phyloP scores from a whole-genome alignment of 495 filamentous ascomycete species.

The Aspergillus indologenus region DNA sequence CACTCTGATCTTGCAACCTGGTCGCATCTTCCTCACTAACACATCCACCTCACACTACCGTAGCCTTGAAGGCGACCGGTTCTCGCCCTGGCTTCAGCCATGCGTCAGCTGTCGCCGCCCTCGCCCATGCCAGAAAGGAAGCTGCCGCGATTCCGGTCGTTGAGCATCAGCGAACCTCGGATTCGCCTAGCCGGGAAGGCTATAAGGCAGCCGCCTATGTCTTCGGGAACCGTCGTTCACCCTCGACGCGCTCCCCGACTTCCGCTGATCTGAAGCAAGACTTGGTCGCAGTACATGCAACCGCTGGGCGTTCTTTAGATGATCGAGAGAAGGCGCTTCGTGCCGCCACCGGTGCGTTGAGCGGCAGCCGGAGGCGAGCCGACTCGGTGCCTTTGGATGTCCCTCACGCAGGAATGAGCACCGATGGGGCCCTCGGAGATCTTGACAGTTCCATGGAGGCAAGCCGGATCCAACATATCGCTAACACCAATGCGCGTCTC shows the following conservation, averaged over 20 bases:
- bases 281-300: constrained; percentile 5
- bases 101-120: constrained; percentile 69
- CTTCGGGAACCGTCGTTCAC: constrained; percentile 51
- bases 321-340: constrained; percentile 57
- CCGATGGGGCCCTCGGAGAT: constrained; percentile 42
- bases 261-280: constrained; percentile 14
- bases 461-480: constrained; percentile 53
- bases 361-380: constrained; percentile 57
- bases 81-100: constrained; percentile 65
- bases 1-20: constrained; percentile 11
- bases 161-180: constrained; percentile 62
- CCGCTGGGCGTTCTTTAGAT: constrained; percentile 49
- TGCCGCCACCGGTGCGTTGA: constrained; percentile 73
- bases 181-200: constrained; percentile 56
- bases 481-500: constrained; percentile 56
- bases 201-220: constrained; percentile 73
- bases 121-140: constrained; percentile 66
- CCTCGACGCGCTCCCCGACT: constrained; percentile 12
- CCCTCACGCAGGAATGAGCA: constrained; percentile 64
- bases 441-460: constrained; percentile 51
- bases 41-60: constrained; percentile 32
- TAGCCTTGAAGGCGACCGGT: constrained; percentile 63
- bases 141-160: constrained; percentile 63
- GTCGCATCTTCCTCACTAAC: constrained; percentile 11
- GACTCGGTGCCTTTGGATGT: constrained; percentile 62